These are phyloP conservation scores for Penicillium dipodomyicola DNA, from an alignment of 495 filamentous ascomycete genomes.

Conservation along the genomic window DNA sequence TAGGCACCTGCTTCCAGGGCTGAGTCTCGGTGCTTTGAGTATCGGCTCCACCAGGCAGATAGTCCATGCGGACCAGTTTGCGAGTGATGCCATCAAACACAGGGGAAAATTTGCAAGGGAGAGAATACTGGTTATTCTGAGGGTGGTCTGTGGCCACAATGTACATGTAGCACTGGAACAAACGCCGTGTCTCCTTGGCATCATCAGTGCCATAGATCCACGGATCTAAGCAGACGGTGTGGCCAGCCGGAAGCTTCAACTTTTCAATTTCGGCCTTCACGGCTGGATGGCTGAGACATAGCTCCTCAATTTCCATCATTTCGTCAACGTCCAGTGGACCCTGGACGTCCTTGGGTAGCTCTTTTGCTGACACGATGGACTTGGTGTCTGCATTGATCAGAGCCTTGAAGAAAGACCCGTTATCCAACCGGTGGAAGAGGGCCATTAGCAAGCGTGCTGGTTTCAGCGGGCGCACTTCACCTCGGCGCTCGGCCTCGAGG, in stretches of 20 bases:
- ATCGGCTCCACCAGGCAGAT: slow-evolving; percentile 41
- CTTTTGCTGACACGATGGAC: slow-evolving; percentile 38
- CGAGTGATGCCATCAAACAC: slow-evolving; percentile 65
- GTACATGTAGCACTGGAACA: slow-evolving; percentile 49
- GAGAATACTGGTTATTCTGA: slow-evolving; percentile 70
- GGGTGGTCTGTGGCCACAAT: slow-evolving; percentile 39
- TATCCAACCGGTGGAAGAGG: slow-evolving; percentile 44
- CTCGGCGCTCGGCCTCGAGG: slow-evolving; percentile 40
- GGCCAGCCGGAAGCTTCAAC: slow-evolving; percentile 38
- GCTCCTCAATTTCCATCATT: slow-evolving; percentile 40
- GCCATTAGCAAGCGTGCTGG: slow-evolving; percentile 41
- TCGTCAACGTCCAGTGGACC: slow-evolving; percentile 44
- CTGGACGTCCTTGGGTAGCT: slow-evolving; percentile 42
- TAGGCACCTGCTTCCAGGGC: slow-evolving; percentile 50
- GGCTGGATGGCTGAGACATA: slow-evolving; percentile 39
- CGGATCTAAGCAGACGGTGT: slow-evolving; percentile 44
- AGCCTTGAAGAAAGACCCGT: slow-evolving; percentile 42
- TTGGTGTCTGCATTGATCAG: slow-evolving; percentile 43
- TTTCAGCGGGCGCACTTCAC: slow-evolving; percentile 33
- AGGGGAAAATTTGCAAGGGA: slow-evolving; percentile 74
- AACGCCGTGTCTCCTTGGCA: slow-evolving; percentile 34
- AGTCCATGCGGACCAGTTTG: slow-evolving; percentile 58
- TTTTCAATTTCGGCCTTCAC: slow-evolving; percentile 47
- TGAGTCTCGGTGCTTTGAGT: slow-evolving; percentile 33
- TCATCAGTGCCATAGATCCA: slow-evolving; percentile 49